Conservation (phyloP, 805 yeast genomes). For the Torulaspora microellipsoides region DNA sequence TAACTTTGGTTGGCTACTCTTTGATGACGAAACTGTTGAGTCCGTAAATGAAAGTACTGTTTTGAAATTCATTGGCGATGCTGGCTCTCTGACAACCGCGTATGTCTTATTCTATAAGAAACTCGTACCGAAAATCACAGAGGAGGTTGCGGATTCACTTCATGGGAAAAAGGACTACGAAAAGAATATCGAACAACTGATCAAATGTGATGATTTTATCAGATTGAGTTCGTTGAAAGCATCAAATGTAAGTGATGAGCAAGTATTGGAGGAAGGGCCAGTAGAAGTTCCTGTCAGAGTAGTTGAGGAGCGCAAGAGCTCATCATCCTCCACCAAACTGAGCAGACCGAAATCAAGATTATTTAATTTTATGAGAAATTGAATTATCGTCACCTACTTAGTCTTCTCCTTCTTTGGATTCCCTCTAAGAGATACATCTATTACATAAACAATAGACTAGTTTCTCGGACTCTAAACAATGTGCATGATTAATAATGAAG, state of each 20-base stretch:
- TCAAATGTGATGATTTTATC: conserved; percentile 24
- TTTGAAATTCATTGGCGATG: conserved; percentile 80
- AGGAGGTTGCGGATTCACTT: conserved; percentile 25
- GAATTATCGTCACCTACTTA: background rate
- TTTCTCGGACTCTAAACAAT: too few relatives aligned
- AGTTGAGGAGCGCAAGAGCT: conserved; percentile 9
- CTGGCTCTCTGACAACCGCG: conserved; percentile 85
- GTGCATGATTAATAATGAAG: too few relatives aligned
- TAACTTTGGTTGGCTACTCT: conserved; percentile 80
- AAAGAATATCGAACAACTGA: conserved; percentile 20
- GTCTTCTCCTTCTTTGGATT: too few relatives aligned
- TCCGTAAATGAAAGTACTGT: conserved; percentile 80
- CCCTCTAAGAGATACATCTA: too few relatives aligned
- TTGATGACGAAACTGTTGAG: conserved; percentile 95
- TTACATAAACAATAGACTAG: too few relatives aligned
- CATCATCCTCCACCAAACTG: conserved; percentile 10
- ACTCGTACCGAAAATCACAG: background rate
- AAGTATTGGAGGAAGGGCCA: conserved; percentile 13
- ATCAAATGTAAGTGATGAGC: conserved; percentile 4
- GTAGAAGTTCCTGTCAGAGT: conserved; percentile 6
- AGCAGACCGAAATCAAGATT: conserved; percentile 26
- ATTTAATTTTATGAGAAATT: conserved; percentile 23
- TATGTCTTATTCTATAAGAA: conserved; percentile 81
- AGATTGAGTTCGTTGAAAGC: conserved; percentile 10
- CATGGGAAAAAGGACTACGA: conserved; percentile 9